Base-by-base conservation (phyloP, 805 yeast genomes). In the Candida sphagnicola region DNA sequence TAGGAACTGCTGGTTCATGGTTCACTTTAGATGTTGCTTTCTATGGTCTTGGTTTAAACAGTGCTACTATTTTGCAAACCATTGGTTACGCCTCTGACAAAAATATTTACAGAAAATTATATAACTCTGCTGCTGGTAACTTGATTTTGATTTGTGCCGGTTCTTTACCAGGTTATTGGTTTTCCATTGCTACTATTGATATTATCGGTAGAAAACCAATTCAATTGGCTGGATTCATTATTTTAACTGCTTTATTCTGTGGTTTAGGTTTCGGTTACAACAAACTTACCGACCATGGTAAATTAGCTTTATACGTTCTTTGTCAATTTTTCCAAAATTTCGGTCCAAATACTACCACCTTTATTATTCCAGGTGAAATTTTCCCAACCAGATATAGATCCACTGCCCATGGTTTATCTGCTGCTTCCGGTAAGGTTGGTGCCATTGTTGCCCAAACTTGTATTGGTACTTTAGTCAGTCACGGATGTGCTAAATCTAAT, bases 361-460 rank as follows among this genome's bases (percentile, higher is more conserved):
- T 88, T 61, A 79, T 88, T 55, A 75, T 85, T 58, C 95, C 96
- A 35, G 96, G 95, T 67, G 96, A 88, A 72, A 70, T 79, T 60
- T 89, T 72, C 83, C 96, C 96, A 62, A 88, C 96, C 41, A 82
- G 95, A 75, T 88, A 87, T 70, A 84, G 96, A 81, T 87, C 95
- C 17, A 80, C 95, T 50, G 95, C 96, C 35, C 96, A 88, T 56
- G 96, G 96, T 75, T 75, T 88, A 46, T 87, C 95, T 47, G 96
- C 96, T 52, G 96, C 95, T 37, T 64, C 79, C 24, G 96, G 96
- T 74, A 88, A 88, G 64, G 72, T 87, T 53, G 96, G 96, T 71
- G 95, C 96, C 43, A 86, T 88, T 51, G 78, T 88, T 72, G 95
- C 96, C 18, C 93, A 84, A 70, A 81, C 90, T 46, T 83, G 85